Evolutionary conservation across 352 stramenopile species (phyloP).

Genomic region (Globisporangium nunn): DNA sequence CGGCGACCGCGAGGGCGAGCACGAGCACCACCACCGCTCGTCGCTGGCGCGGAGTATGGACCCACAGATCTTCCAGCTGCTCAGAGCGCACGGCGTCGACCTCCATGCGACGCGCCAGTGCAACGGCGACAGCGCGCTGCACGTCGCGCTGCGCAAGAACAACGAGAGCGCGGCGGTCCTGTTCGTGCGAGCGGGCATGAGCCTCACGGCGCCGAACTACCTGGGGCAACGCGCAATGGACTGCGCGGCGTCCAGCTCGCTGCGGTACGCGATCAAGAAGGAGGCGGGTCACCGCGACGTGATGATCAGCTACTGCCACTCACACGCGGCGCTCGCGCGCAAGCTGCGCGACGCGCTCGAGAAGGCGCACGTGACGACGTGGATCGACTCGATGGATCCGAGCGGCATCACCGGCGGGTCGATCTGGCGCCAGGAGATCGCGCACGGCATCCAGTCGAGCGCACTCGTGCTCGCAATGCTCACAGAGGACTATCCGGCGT

Average conservation of each 20-base stretch:
- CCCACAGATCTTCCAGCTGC: constrained; percentile 41
- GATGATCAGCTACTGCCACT: constrained; percentile 86
- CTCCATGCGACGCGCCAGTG: constrained; percentile 42
- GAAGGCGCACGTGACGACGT: constrained; percentile 67
- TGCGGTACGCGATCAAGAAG: constrained; percentile 84
- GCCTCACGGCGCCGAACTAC: constrained; percentile 51
- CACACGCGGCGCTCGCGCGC: constrained; percentile 53
- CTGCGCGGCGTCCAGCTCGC: constrained; percentile 48
- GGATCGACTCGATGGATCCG: constrained; percentile 82
- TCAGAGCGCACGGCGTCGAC: constrained; percentile 42
- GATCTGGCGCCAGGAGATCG: constrained; percentile 79
- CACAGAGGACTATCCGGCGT: constrained; percentile 67
- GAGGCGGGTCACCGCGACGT: constrained; percentile 75
- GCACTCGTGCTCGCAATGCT: constrained; percentile 68
- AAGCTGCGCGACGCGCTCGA: constrained; percentile 69
- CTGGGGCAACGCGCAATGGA: constrained; percentile 67
- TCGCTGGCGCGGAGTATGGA: constrained; percentile 34
- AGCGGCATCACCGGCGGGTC: constrained; percentile 74
- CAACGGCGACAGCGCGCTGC: constrained; percentile 69
- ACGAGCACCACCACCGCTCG: constrained; percentile 16
- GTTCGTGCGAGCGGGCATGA: constrained; percentile 64
- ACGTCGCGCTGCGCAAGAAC: constrained; percentile 61
- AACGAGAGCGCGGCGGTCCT: constrained; percentile 63
- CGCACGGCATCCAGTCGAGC: constrained; percentile 63
- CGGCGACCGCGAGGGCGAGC: constrained; percentile 18